Evolutionary conservation across 192 early-diverging fungal genomes (phyloP), one percentile per base, ranked within the genome.

Genomic region (Umbelopsis vinacea): DNA sequence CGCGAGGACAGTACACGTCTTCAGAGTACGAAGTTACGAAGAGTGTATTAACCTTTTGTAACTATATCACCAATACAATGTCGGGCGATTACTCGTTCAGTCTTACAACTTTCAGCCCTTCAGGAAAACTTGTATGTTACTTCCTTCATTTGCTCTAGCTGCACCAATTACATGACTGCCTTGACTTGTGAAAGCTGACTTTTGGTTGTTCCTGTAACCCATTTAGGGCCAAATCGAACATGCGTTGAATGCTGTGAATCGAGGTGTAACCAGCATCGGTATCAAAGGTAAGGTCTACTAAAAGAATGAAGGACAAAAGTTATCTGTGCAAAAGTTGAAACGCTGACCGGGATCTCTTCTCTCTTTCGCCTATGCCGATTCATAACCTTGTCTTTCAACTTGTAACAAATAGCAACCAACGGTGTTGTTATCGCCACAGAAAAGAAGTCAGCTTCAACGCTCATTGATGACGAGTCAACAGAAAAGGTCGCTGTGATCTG

Each of bases 371-470:
- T n/a, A 29, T 29, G 29, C 17, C 14, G 37, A 35, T 37, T 47
- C 37, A 10, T 24, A 38, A 48, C 43, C 17, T n/a, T 48, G 23
- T 19, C 38, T 0, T 29, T 38, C 40, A n/a, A 9, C 17, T 66
- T 73, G 21, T 35, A 50, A 17, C 45, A 19, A 19, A 10, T 82
- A 94, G 98, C 95, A 19, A 92, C 92, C 46, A 99, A 98, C 75
- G 97, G 97, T 47, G 89, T 98, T 70, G 97, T 99, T 33, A 93
- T 99, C 80, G 98, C 97, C 17, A 99, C 98, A 10, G 96, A 98
- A 84, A 97, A 98, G 78, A 98, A 98, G 84, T 84, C 92, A 1
- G 90, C 92, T 45, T 94, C 95, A 48, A 90, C 94, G 67, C 87
- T 99, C 46, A 93, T 99, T 60, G 98, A 99, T 72, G 93, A 97